Evolutionary conservation across 371 early-diverging fungal genomes (phyloP), one percentile per base, ranked within the genome.

Genomic region (Mucor mucedo): DNA sequence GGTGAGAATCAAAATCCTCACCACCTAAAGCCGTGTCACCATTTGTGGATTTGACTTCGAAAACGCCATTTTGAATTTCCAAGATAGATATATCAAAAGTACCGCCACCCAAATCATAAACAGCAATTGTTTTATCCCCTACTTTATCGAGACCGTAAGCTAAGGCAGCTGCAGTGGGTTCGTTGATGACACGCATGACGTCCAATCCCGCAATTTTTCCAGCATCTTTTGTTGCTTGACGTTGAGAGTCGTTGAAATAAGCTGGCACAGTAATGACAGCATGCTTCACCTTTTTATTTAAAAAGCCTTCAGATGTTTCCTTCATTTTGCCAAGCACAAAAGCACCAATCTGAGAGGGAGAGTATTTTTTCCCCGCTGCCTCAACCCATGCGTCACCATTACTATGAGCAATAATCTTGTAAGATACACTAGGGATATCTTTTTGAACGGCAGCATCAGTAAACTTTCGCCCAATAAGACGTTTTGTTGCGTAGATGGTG

Each of bases 51-150:
- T 96, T 96, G 72, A 98, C 98, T 83, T 99, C 99, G 71, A 99
- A 99, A 32, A 99, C 95, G 64, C 99, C 99, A 74, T 95, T 91
- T 69, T 96, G 95, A 69, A 98, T 92, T 77, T 98, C 98, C 21
- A 99, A 84, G 65, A 99, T 93, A 35, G 98, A 96, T 74, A 99
- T 93, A 95, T 99, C 99, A 83, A 99, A 99, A 4, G 99, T 99
- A 67, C 99, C 99, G 75, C 99, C 99, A 55, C 99, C 99, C 65
- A 99, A 87, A 88, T 99, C 99, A 84, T 94, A 99, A n/a, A 99
- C 98, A 33, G 97, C 98, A 42, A 99, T 89, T 39, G 88, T 72
- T 74, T 93, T 92, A 80, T 96, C 94, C 49, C 89, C 93, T n/a
- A 83, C 70, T 85, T 97, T 97, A 80, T 98, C 98, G 10, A 98